Evolutionary conservation across 805 yeast species (phyloP), one percentile per base, ranked within the genome.

Genomic region (Yarrowia sp.): DNA sequence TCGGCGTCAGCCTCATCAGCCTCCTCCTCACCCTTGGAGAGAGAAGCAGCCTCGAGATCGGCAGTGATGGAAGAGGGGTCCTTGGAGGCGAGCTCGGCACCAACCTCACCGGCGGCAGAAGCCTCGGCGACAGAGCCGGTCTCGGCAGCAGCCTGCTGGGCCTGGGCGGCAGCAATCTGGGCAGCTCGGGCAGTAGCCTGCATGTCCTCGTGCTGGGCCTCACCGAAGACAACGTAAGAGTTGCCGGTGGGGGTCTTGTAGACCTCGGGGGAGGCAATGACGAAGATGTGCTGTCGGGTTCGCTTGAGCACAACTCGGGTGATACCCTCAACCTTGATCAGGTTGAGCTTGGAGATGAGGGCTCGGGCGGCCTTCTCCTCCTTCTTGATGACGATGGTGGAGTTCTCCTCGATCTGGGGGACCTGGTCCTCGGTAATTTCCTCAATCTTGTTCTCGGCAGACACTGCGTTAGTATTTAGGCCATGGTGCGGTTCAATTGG

Each of bases 321-420:
- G 77, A 93, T 89, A 74, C 96, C 97, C 77, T 88, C 89, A 76
- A 95, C 85, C 81, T 85, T 90, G 85, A 90, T 90, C 81, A 93
- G 84, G 79, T 88, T 90, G 74, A 92, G 85, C 83, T 92, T 92
- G 81, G 86, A 81, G 81, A 95, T 87, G 74, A 87, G 79, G 76
- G 88, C 91, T 83, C 95, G 89, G 74, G 98, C 97, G 84, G 93
- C 92, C 86, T 90, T 89, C 83, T 92, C 98, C 82, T 90, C 88
- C 82, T 88, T 90, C 78, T 91, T 83, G 79, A 89, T 82, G 79
- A 92, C 84, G 75, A 90, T 90, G 77, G 85, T 85, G 74, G 95
- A 88, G 73, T 93, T 95, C 78, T 86, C 89, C 77, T 92, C 91
- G 80, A 86, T 85, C 80, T 84, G 83, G 57, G 61, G 68, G 43